Conservation (phyloP, 805 yeast species). For the Zygoascus biomembranicola region DNA sequence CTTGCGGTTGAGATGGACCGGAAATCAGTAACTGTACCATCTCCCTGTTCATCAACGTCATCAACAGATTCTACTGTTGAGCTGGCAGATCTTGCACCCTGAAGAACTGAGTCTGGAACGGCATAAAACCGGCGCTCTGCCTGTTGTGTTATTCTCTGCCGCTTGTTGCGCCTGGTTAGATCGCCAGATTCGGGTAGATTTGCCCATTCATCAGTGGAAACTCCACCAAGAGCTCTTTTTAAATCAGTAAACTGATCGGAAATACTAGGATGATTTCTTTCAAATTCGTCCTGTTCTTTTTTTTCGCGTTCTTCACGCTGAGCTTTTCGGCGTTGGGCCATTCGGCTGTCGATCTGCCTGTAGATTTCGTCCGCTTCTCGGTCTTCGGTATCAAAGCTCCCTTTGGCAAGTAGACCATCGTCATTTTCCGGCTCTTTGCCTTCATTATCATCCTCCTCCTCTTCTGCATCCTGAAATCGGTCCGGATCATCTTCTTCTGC, state of each 20-base stretch:
- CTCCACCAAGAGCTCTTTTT: constrained; percentile 49
- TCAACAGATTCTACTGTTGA: constrained; percentile 29
- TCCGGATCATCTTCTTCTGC: constrained; percentile 12
- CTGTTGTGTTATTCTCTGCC: constrained; percentile 44
- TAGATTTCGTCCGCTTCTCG: constrained; percentile 72
- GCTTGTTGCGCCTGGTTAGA: constrained; percentile 68
- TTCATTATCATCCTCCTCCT: constrained; percentile 19
- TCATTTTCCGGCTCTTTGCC: constrained; percentile 29
- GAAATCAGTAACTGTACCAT: constrained; percentile 34
- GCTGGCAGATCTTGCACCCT: constrained; percentile 27
- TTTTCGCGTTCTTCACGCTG: constrained; percentile 23
- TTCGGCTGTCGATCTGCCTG: constrained; percentile 53
- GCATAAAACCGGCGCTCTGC: constrained; percentile 68
- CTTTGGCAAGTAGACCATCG: constrained; percentile 26
- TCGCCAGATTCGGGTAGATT: constrained; percentile 83
- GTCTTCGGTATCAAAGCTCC: constrained; percentile 45
- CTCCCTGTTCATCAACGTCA: constrained; percentile 5
- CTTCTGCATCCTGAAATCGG: constrained; percentile 12
- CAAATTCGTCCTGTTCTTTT: constrained; percentile 19
- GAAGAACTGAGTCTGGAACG: constrained; percentile 64
- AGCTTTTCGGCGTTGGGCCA: constrained; percentile 23
- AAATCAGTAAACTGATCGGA: constrained; percentile 58
- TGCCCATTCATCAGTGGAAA: constrained; percentile 71
- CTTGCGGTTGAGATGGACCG: constrained; percentile 54
- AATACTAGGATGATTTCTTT: constrained; percentile 27